Percentiles rank a stretch among this genome's conserved stretches.
Evolutionary conservation across 2,329 filamentous ascomycete genomes (phyloP).

Genomic region (Fulvia fulva): DNA sequence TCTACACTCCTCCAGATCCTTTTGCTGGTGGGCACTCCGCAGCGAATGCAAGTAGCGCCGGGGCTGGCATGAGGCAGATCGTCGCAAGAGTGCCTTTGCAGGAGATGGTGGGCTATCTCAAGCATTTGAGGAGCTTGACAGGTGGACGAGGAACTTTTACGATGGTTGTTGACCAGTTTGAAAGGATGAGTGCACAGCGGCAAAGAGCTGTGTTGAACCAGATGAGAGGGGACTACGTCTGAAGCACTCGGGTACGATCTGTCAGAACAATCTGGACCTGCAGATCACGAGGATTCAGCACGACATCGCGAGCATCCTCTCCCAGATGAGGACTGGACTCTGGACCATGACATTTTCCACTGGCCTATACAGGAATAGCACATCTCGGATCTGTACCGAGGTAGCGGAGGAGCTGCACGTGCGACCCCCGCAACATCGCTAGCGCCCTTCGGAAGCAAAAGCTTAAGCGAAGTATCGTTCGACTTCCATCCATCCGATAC

Average conservation of each 20-base stretch:
- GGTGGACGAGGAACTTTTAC: constrained; percentile 76
- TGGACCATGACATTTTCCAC: too few relatives aligned
- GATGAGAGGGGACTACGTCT: constrained; percentile 31
- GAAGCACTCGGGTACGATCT: not conserved
- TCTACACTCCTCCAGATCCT: constrained; percentile 86
- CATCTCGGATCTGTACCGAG: too few relatives aligned
- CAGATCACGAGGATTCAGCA: not conserved
- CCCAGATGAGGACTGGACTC: too few relatives aligned
- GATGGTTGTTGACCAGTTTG: constrained; percentile 69
- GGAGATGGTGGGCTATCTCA: constrained; percentile 94
- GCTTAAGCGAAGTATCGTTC: too few relatives aligned
- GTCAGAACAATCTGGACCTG: too few relatives aligned
- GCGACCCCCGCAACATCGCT: too few relatives aligned
- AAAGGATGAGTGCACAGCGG: constrained; percentile 59
- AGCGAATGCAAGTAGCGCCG: constrained; percentile 9
- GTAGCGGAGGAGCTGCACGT: too few relatives aligned
- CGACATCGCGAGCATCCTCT: too few relatives aligned
- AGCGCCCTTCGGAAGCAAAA: too few relatives aligned
- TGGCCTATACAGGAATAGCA: too few relatives aligned
- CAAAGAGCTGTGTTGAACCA: constrained; percentile 52
- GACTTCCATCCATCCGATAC: too few relatives aligned
- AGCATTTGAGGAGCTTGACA: constrained; percentile 82
- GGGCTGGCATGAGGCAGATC: constrained; percentile 50
- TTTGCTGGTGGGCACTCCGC: constrained; percentile 47
- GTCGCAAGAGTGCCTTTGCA: constrained; percentile 85